Conservation (phyloP, 1,139 yeast species). For the Sugiyamaella xylanicola region DNA sequence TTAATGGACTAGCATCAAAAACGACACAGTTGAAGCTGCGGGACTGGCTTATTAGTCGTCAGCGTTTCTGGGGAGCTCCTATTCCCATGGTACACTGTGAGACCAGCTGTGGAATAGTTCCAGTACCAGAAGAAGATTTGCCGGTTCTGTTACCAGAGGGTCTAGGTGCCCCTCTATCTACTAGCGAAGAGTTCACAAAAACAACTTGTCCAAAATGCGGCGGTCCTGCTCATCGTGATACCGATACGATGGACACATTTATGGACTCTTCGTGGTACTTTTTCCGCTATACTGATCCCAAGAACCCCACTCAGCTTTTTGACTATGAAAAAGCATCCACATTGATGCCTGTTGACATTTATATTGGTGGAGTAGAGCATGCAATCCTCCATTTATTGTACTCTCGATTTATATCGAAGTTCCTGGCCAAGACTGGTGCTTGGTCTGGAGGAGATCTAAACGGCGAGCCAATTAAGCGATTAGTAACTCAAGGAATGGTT, state of each 20-base stretch:
- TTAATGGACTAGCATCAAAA: slow-evolving; percentile 47
- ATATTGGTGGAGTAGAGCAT: slow-evolving; percentile 95
- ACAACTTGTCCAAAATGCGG: slow-evolving; percentile 83
- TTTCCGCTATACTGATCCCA: slow-evolving; percentile 77
- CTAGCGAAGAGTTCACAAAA: slow-evolving; percentile 68
- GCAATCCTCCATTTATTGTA: slow-evolving; percentile 89
- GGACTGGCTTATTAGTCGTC: slow-evolving; percentile 94
- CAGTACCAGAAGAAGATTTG: slow-evolving; percentile 82
- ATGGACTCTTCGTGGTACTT: slow-evolving; percentile 98
- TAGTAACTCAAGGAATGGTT: slow-evolving; percentile 97
- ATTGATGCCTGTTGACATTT: slow-evolving; percentile 81
- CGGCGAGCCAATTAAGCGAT: slow-evolving; percentile 78
- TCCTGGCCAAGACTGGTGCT: slow-evolving; percentile 63
- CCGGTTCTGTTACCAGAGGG: slow-evolving; percentile 79
- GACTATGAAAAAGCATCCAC: slow-evolving; percentile 52
- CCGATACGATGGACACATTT: slow-evolving; percentile 98
- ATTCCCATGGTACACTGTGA: slow-evolving; percentile 90
- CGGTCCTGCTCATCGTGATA: slow-evolving; percentile 75
- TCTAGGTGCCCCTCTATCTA: slow-evolving; percentile 70
- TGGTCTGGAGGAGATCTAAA: slow-evolving; percentile 54
- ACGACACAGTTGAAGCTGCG: slow-evolving; percentile 66
- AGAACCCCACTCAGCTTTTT: slow-evolving; percentile 60
- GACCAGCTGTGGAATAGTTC: slow-evolving; percentile 73
- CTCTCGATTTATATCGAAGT: slow-evolving; percentile 81
- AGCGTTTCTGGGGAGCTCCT: slow-evolving; percentile 98